These are phyloP conservation scores for Spathaspora boniae DNA, from an alignment of 805 yeast species.

Conservation along the genomic window DNA sequence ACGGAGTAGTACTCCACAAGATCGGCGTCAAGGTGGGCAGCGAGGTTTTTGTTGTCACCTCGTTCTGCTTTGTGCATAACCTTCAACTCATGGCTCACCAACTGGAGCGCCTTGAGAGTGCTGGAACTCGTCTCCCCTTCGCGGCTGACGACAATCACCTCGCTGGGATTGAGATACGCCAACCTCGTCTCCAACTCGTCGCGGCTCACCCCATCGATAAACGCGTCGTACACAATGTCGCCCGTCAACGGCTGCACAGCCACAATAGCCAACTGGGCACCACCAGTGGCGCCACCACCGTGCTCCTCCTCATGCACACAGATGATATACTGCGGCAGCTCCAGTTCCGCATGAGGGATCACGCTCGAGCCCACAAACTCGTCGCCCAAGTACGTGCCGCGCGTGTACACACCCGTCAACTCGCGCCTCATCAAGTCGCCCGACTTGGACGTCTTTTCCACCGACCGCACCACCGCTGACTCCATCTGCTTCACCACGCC, in stretches of 20 bases:
- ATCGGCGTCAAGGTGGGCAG: constrained; percentile 9
- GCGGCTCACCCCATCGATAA: constrained; percentile 56
- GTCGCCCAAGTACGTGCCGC: constrained; percentile 78
- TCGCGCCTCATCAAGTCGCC: constrained; percentile 59
- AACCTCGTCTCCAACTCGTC: constrained; percentile 71
- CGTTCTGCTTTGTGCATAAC: constrained; percentile 8
- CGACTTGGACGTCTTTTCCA: constrained; percentile 40
- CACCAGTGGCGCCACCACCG: too few species aligned
- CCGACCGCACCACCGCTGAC: constrained; percentile 66
- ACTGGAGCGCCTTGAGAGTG: constrained; percentile 7
- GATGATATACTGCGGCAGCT: constrained; percentile 40
- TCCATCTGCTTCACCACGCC: constrained; percentile 87
- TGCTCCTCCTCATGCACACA: constrained; percentile 35
- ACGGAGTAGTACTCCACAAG: constrained; percentile 23
- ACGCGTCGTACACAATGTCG: constrained; percentile 67
- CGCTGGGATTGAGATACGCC: constrained; percentile 73
- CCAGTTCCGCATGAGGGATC: constrained; percentile 26
- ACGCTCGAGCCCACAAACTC: constrained; percentile 25
- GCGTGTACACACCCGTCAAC: constrained; percentile 70
- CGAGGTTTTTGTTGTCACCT: constrained; percentile 1
- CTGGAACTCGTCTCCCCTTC: constrained; percentile 28
- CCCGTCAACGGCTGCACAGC: constrained; percentile 75
- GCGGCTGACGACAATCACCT: constrained; percentile 46
- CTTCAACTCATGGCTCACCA: constrained; percentile 10
- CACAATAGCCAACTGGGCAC: constrained; percentile 46